A percentile compares a stretch with the other conserved stretches of the same genome.
These are phyloP conservation scores for Solanum sitiens DNA, from an alignment of 257 asterid genomes.

Conservation along the genomic window DNA sequence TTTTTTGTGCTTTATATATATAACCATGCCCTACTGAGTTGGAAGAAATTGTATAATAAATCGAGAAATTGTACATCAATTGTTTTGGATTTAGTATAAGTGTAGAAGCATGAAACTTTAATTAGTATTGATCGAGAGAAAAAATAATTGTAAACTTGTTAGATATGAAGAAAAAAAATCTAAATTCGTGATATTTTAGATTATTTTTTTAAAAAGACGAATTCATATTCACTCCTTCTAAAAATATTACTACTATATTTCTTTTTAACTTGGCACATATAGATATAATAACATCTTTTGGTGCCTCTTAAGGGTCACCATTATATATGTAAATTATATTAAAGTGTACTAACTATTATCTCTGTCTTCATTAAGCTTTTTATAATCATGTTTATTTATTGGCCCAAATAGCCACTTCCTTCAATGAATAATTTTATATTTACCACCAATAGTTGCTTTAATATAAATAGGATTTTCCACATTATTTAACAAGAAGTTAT, in stretches of 20 bases:
- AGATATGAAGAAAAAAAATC: neutral
- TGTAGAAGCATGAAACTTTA: neutral
- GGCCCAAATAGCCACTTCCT: neutral
- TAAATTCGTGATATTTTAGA: neutral
- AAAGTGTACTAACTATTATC: neutral
- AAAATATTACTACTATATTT: neutral
- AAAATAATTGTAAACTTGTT: neutral
- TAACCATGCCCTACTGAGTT: neutral
- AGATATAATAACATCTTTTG: neutral
- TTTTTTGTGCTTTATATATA: neutral
- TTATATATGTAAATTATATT: neutral
- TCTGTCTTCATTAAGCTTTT: neutral
- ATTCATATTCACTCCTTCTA: neutral
- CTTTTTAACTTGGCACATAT: neutral
- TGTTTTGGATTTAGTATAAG: neutral
- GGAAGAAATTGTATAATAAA: neutral
- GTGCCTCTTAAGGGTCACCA: neutral
- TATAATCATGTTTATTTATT: neutral
- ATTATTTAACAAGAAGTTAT: neutral
- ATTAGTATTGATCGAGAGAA: neutral
- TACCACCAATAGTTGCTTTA: neutral
- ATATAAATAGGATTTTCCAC: neutral
- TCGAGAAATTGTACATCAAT: neutral
- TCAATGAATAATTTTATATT: neutral
- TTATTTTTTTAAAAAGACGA: neutral